A percentile compares a stretch with the other conserved stretches of the same genome.
phyloP scores from a whole-genome alignment of 768 basidiomycete species.

The Rossbeevera mucosa region DNA sequence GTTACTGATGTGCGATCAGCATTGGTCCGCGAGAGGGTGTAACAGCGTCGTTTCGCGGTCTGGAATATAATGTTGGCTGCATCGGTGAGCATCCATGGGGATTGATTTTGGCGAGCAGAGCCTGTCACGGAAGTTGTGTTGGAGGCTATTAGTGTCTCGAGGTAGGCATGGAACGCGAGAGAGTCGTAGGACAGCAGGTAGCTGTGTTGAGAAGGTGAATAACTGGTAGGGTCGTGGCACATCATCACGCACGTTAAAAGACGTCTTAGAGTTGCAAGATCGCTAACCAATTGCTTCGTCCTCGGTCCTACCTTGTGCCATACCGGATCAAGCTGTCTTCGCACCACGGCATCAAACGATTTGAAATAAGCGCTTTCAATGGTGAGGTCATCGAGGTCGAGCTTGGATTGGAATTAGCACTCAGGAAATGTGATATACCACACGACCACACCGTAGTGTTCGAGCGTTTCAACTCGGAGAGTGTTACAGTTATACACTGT shows the following conservation, averaged over 20 bases:
- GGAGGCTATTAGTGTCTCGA: slow-evolving; percentile 79
- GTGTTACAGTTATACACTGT: slow-evolving; percentile 88
- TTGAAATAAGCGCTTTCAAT: slow-evolving; percentile 93
- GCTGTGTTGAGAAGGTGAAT: slow-evolving; percentile 4
- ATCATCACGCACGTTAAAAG: slow-evolving; percentile 61
- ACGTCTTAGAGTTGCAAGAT: slow-evolving; percentile 79
- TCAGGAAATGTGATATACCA: background rate
- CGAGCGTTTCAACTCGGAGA: slow-evolving; percentile 85
- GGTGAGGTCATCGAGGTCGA: slow-evolving; percentile 90
- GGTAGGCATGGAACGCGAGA: slow-evolving; percentile 84
- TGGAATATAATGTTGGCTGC: slow-evolving; percentile 85
- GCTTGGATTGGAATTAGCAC: slow-evolving; percentile 39
- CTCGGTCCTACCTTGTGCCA: slow-evolving; percentile 96
- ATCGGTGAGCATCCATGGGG: slow-evolving; percentile 90
- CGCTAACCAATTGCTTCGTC: slow-evolving; percentile 87
- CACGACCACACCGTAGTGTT: slow-evolving; percentile 56
- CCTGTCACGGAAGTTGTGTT: slow-evolving; percentile 49
- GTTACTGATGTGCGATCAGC: slow-evolving; percentile 24
- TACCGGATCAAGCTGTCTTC: slow-evolving; percentile 84
- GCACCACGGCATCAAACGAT: slow-evolving; percentile 85
- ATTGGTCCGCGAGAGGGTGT: slow-evolving; percentile 41
- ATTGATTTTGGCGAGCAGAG: slow-evolving; percentile 58
- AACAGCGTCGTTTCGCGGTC: slow-evolving; percentile 77
- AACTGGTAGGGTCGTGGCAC: background rate
- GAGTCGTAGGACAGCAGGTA: slow-evolving; percentile 90